Base-by-base conservation (phyloP, 2,329 filamentous ascomycete genomes). In the Penicillium frequentans region DNA sequence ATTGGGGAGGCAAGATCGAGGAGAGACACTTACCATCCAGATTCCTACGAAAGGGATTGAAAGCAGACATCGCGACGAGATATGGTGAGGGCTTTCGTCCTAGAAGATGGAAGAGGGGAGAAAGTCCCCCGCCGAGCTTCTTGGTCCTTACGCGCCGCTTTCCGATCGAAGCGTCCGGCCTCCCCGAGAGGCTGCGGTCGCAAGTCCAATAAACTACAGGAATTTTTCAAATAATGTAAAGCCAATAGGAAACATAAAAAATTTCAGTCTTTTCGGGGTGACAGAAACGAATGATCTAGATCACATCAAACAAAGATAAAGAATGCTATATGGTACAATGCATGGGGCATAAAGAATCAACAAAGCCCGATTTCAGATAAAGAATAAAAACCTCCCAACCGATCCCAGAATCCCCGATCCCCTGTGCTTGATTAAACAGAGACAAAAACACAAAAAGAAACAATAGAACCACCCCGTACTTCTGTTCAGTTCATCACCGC, bases 1-100 rank as follows among this genome's bases (percentile, higher is more conserved):
- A 37, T 35, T 52, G 37, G 24, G 19, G 24, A 47, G 21, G 11
- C 14, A 33, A 19, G n/a, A 23, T 29, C 19, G 27, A 9, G 45
- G 14, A 35, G 44, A 24, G 24, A 24, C 3, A 64, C 67, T 70
- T 65, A 67, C 72, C 67, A 57, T 68, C 67, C 60, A 68, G 58
- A 56, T 73, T 74, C 64, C 68, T 78, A 72, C 79, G 78, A 72
- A 81, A 81, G 69, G 79, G 78, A 78, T 81, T 81, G 71, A 71
- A 77, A 67, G 73, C 75, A 75, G 77, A 76, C 77, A 79, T 79
- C 66, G 70, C 69, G 69, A 64, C 64, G 61, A 58, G 64, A 53
- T 56, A 63, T 49, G 45, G 27, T n/a, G 50, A 61, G 42, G 21
- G 37, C 46, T 55, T 21, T 48, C 53, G 46, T 54, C 55, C 58